Evolutionary conservation across 345 rosid species (phyloP).

Genomic region (Gossypium thurberi): DNA sequence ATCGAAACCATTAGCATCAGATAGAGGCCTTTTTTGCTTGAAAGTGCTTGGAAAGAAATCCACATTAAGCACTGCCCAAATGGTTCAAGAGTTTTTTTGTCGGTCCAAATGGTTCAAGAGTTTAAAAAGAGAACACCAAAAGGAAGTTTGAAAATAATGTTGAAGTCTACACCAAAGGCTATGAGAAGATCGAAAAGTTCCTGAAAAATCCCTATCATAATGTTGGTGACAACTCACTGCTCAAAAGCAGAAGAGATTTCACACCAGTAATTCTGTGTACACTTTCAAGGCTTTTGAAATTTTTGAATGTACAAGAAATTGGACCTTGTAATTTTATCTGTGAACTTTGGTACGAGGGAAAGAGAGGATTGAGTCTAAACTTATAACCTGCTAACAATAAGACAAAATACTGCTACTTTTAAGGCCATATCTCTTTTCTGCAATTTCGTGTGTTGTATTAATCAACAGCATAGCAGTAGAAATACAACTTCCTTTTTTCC

Average conservation of each 20-base stretch:
- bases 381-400: not conserved
- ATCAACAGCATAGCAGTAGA: not conserved
- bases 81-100: not conserved
- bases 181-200: not conserved
- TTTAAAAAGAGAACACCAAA: not conserved
- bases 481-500: too few relatives aligned
- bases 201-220: not conserved
- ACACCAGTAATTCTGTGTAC: not conserved
- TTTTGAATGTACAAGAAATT: not conserved
- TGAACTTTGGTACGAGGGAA: not conserved
- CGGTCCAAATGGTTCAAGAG: not conserved
- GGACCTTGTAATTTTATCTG: not conserved
- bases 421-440: not conserved
- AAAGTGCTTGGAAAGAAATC: not conserved
- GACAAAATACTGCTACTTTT: not conserved
- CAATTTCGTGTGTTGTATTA: not conserved
- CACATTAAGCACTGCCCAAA: not conserved
- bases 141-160: not conserved
- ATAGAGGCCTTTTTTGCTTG: not conserved
- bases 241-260: not conserved
- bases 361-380: not conserved
- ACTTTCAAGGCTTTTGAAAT: not conserved
- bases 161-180: not conserved
- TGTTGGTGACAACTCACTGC: not conserved
- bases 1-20: not conserved